Conservation (phyloP, 2,329 filamentous ascomycete genomes). For the Colletotrichum magnum region DNA sequence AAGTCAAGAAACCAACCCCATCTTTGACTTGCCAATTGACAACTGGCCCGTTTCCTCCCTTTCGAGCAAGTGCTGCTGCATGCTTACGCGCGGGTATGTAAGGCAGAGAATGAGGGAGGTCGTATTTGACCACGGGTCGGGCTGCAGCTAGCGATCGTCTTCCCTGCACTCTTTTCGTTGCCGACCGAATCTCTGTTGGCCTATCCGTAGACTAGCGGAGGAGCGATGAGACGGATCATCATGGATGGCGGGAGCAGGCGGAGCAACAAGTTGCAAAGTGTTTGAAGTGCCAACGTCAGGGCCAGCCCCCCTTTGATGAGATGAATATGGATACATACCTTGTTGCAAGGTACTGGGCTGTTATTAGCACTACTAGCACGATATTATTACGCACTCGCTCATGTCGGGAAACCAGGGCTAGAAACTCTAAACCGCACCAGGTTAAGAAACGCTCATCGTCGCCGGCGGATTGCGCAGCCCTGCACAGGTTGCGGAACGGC, state of each 20-base stretch:
- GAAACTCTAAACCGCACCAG: slow-evolving; percentile 32
- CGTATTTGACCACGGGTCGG: slow-evolving; percentile 7
- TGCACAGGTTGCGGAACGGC: slow-evolving; percentile 3
- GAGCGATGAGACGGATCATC: not conserved
- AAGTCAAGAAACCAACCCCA: no score
- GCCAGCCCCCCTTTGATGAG: not conserved
- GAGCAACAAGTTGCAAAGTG: slow-evolving; percentile 10
- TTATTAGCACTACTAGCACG: no score
- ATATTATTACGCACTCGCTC: no score
- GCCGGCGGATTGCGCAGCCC: slow-evolving; percentile 1
- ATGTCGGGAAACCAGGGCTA: slow-evolving; percentile 8
- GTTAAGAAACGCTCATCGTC: slow-evolving; percentile 5
- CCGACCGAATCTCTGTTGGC: slow-evolving; percentile 14
- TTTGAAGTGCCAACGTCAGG: slow-evolving; percentile 5
- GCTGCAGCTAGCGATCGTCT: slow-evolving; percentile 30
- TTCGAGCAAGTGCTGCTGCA: slow-evolving; percentile 9
- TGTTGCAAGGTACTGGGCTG: no score
- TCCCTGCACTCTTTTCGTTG: slow-evolving; percentile 16
- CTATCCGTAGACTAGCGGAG: no score
- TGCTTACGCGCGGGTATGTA: slow-evolving; percentile 20
- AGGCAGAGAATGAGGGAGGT: not conserved
- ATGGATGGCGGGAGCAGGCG: slow-evolving; percentile 6
- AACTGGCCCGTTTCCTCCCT: not conserved
- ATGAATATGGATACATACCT: no score
- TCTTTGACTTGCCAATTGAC: not conserved